Conservation (phyloP, 352 stramenopile genomes). For the Globisporangium spiculum region DNA sequence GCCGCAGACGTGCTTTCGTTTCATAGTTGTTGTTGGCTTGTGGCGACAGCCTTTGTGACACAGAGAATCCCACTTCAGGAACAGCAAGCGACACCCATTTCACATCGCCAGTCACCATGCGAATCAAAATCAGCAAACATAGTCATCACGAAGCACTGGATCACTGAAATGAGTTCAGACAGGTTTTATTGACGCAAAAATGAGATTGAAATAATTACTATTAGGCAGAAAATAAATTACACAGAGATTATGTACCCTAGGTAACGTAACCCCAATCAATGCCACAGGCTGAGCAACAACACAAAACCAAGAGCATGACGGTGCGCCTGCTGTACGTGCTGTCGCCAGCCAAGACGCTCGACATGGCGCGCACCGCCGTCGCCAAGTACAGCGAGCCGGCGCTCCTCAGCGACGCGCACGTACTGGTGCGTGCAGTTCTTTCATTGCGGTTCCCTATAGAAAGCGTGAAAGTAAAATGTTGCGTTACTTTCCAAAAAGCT, state of each 20-base stretch:
- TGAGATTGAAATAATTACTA: neutral
- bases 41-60: neutral
- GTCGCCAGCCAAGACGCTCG: slow-evolving; percentile 89
- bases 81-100: neutral
- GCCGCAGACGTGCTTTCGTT: neutral
- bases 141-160: neutral
- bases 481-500: too few species aligned
- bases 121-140: neutral
- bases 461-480: neutral
- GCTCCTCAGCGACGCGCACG: slow-evolving; percentile 58
- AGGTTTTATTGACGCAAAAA: neutral
- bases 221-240: neutral
- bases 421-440: slow-evolving; percentile 28
- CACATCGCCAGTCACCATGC: neutral
- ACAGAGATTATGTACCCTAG: neutral
- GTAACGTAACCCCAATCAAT: neutral
- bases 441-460: neutral
- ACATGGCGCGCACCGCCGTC: slow-evolving; percentile 43
- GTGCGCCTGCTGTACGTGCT: slow-evolving; percentile 74
- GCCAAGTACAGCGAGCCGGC: slow-evolving; percentile 35
- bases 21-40: neutral
- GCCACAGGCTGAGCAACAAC: neutral
- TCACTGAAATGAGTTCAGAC: neutral
- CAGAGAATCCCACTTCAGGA: neutral
- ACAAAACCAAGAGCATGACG: slow-evolving; percentile 11